Percentiles rank a stretch among this genome's conserved stretches.
Conservation (phyloP, 75 land plant genomes). For the Pinus albicaulis region DNA sequence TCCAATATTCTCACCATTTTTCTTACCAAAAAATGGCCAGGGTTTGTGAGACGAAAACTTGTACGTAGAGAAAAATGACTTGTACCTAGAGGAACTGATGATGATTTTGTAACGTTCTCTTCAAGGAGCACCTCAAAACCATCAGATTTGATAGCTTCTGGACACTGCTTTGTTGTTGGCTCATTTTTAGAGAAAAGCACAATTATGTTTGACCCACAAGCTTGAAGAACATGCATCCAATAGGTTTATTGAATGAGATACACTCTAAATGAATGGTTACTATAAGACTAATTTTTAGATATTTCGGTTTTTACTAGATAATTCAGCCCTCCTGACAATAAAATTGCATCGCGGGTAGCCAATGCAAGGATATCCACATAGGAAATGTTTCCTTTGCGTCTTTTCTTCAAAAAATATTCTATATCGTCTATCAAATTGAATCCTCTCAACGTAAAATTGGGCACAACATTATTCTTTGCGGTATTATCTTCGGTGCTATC, state of each 20-base stretch:
- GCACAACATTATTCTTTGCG: slow-evolving; percentile 35
- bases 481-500: slow-evolving; percentile 14
- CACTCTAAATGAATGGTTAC: no score
- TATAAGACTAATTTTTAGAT: no score
- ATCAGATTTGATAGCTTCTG: no score
- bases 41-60: slow-evolving; percentile 78
- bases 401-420: slow-evolving; percentile 19
- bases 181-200: no score
- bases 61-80: slow-evolving; percentile 66
- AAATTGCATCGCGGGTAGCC: no score
- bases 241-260: no score
- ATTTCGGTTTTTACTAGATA: no score
- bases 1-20: slow-evolving; percentile 80
- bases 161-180: slow-evolving; percentile 11
- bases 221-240: no score
- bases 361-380: slow-evolving; percentile 47
- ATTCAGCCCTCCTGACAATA: no score
- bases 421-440: slow-evolving; percentile 36
- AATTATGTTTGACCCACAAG: no score
- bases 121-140: slow-evolving; percentile 68
- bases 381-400: slow-evolving; percentile 27
- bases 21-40: slow-evolving; percentile 83
- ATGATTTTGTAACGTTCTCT: slow-evolving; percentile 73
- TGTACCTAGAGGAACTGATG: slow-evolving; percentile 83
- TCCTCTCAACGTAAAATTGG: slow-evolving; percentile 34